Conservation (phyloP, 2,329 filamentous ascomycete species). For the Aspergillus pseudonomiae region DNA sequence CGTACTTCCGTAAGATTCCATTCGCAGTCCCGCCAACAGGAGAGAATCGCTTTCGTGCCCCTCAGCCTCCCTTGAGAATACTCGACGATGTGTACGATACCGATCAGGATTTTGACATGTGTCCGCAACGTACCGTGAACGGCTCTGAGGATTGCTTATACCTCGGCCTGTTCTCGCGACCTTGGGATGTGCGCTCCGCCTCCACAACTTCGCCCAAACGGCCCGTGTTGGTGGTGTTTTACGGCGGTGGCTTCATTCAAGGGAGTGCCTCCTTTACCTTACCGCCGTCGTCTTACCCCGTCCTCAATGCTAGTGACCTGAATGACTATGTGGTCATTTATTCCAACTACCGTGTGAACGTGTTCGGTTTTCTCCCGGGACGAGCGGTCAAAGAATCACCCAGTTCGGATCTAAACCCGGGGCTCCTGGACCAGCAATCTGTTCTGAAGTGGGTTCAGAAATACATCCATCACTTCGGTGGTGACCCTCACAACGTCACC, state of each 20-base stretch:
- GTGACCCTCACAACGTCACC: constrained; percentile 56
- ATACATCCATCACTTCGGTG: constrained; percentile 58
- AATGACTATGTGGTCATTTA: constrained; percentile 58
- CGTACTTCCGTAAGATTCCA: constrained; percentile 63
- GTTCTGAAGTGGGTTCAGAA: constrained; percentile 58
- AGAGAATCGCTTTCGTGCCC: constrained; percentile 62
- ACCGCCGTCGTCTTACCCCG: constrained; percentile 60
- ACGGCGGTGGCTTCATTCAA: constrained; percentile 64
- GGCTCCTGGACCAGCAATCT: constrained; percentile 56
- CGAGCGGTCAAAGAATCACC: constrained; percentile 48
- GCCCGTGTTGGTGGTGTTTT: constrained; percentile 64
- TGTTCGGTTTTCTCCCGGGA: constrained; percentile 59
- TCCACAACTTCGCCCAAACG: constrained; percentile 23
- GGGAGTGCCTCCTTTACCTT: constrained; percentile 59
- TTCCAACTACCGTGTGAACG: constrained; percentile 61
- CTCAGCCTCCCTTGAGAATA: constrained; percentile 58
- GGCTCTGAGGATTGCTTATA: constrained; percentile 65
- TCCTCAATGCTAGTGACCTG: constrained; percentile 56
- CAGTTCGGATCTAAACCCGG: constrained; percentile 54
- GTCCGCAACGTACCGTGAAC: constrained; percentile 60
- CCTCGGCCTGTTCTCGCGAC: constrained; percentile 62
- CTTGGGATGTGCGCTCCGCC: constrained; percentile 47
- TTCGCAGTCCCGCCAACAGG: constrained; percentile 63
- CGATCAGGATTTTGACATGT: constrained; percentile 59
- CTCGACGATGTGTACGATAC: constrained; percentile 58